phyloP scores from a whole-genome alignment of 768 basidiomycete genomes.

The Mycena vitilis region DNA sequence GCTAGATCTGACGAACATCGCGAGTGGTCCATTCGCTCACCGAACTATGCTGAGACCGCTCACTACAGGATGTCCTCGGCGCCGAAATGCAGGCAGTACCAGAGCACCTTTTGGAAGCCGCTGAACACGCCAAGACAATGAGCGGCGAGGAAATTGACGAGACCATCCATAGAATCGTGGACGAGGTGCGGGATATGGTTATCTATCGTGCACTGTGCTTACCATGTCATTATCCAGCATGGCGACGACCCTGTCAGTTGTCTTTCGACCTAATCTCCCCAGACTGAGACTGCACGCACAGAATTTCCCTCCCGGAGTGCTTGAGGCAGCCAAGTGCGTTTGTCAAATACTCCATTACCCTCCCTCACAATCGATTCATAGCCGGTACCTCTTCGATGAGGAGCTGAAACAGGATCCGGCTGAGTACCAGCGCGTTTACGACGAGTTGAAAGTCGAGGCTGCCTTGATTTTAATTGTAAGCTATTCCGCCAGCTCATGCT shows the following conservation, averaged over 20 bases:
- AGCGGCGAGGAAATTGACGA: slow-evolving; percentile 33
- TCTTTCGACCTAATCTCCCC: neutral
- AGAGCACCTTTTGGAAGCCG: slow-evolving; percentile 29
- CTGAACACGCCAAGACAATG: too few species aligned
- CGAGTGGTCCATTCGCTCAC: neutral
- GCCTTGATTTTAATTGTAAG: slow-evolving; percentile 41
- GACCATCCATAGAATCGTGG: slow-evolving; percentile 33
- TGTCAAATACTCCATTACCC: neutral
- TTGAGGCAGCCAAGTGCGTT: slow-evolving; percentile 19
- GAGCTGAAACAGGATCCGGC: slow-evolving; percentile 30
- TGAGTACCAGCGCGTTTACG: slow-evolving; percentile 36
- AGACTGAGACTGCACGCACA: neutral
- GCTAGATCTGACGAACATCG: slow-evolving; percentile 18
- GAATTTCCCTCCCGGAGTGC: slow-evolving; percentile 28
- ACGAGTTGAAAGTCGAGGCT: slow-evolving; percentile 43
- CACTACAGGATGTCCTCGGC: slow-evolving; percentile 20
- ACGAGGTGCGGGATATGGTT: slow-evolving; percentile 21
- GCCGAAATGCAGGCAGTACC: slow-evolving; percentile 30
- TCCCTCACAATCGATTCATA: slow-evolving; percentile 7
- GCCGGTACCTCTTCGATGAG: slow-evolving; percentile 36
- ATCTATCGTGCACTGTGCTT: neutral
- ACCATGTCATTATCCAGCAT: slow-evolving; percentile 13
- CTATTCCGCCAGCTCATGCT: neutral
- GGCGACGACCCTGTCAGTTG: slow-evolving; percentile 29
- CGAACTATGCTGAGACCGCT: neutral